A percentile compares a stretch with the other conserved stretches of the same genome.
phyloP scores from a whole-genome alignment of 139 green algal genomes.

The Chlorella sp. region DNA sequence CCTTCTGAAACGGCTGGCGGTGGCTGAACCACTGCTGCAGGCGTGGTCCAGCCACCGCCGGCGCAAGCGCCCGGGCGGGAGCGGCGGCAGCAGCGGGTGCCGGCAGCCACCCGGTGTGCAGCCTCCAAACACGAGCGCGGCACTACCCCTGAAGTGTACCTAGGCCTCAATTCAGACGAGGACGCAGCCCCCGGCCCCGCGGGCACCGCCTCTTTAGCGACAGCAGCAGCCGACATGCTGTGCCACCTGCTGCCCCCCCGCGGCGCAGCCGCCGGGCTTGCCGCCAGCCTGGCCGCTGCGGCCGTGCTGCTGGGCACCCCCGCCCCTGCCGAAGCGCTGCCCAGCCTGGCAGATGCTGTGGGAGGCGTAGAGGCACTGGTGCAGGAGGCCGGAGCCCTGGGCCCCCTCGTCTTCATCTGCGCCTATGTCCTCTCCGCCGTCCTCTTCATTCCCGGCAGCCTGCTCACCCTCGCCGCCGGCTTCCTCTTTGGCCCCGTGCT shows the following conservation, averaged over 20 bases:
- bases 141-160: background rate
- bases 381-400: constrained; percentile 42
- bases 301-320: background rate
- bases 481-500: constrained; percentile 75
- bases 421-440: constrained; percentile 72
- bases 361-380: constrained; percentile 22
- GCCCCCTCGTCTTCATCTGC: constrained; percentile 62
- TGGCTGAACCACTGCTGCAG: background rate
- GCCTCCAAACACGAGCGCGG: too few relatives aligned
- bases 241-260: background rate
- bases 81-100: background rate
- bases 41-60: constrained; percentile 1
- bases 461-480: constrained; percentile 80
- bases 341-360: constrained; percentile 18
- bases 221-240: too few relatives aligned
- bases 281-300: background rate
- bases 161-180: background rate
- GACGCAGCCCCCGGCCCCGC: background rate
- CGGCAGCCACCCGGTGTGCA: too few relatives aligned
- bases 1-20: background rate
- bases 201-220: background rate
- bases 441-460: constrained; percentile 74
- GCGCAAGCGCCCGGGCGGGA: background rate
- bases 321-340: background rate
- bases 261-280: background rate